Percentiles rank a stretch among this genome's conserved stretches.
Evolutionary conservation across 1,139 yeast species (phyloP).

Genomic region (Williopsis jadinii): DNA sequence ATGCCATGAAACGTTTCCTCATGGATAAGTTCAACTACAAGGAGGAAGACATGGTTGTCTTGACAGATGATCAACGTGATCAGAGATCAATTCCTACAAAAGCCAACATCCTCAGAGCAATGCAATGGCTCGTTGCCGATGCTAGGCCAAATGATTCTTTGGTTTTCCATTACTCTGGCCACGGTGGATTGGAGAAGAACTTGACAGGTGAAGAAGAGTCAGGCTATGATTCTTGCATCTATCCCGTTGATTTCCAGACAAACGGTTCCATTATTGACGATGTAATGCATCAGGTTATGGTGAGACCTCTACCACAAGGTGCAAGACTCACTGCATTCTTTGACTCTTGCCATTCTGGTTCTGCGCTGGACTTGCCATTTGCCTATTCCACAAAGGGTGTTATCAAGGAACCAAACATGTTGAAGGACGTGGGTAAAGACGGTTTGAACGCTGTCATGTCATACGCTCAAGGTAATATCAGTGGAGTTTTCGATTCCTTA

Average conservation of each 20-base stretch:
- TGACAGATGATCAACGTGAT: conserved; percentile 69
- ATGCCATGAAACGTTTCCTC: conserved; percentile 54
- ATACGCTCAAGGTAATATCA: conserved; percentile 66
- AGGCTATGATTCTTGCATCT: conserved; percentile 84
- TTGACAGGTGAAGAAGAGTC: conserved; percentile 85
- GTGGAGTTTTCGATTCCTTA: conserved; percentile 40
- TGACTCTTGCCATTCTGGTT: conserved; percentile 92
- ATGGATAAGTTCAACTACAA: conserved; percentile 57
- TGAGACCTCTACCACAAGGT: conserved; percentile 71
- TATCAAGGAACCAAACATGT: conserved; percentile 79
- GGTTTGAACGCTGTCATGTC: conserved; percentile 66
- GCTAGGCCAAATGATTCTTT: conserved; percentile 81
- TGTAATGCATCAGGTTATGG: conserved; percentile 76
- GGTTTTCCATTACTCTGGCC: conserved; percentile 89
- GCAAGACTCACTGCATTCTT: conserved; percentile 82
- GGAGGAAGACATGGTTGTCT: conserved; percentile 76
- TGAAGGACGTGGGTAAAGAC: conserved; percentile 78
- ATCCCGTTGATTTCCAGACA: conserved; percentile 79
- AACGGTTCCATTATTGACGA: conserved; percentile 80
- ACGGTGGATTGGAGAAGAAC: conserved; percentile 82
- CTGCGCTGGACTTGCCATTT: conserved; percentile 84
- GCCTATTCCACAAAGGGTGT: conserved; percentile 89
- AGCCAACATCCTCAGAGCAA: conserved; percentile 74
- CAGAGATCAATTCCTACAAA: conserved; percentile 65
- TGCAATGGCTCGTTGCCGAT: conserved; percentile 84